Percentiles rank a stretch among this genome's conserved stretches.
Evolutionary conservation across 805 yeast genomes (phyloP).

Genomic region (Ogataea sp.): DNA sequence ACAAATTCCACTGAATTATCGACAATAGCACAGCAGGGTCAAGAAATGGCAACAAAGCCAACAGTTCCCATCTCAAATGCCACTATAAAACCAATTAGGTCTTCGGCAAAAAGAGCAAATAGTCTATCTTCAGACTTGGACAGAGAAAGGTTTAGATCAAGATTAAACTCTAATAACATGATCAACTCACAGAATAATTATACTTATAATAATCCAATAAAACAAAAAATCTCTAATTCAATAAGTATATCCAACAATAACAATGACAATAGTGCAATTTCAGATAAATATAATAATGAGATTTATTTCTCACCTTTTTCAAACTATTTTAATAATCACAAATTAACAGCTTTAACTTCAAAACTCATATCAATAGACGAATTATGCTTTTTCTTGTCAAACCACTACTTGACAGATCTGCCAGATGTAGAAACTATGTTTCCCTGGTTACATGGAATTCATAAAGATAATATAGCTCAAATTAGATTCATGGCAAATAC

Average conservation of each 20-base stretch:
- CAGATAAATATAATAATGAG: conserved; percentile 1
- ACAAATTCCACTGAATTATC: too few relatives aligned
- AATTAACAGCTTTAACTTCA: conserved; percentile 5
- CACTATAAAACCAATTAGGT: conserved; percentile 1
- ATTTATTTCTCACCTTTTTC: conserved; percentile 16
- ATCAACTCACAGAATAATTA: conserved; percentile 3
- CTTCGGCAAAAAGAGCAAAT: conserved; percentile 19
- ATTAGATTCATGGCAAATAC: conserved; percentile 30
- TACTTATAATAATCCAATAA: conserved; percentile 2
- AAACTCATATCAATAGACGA: conserved; percentile 20
- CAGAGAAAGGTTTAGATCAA: conserved; percentile 17
- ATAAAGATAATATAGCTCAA: conserved; percentile 47
- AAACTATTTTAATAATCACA: conserved; percentile 13
- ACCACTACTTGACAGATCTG: conserved; percentile 22
- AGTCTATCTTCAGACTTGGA: conserved; percentile 21
- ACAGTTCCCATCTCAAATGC: not conserved
- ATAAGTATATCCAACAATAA: not conserved
- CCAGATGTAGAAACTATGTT: conserved; percentile 68
- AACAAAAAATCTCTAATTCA: not conserved
- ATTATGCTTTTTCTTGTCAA: conserved; percentile 12
- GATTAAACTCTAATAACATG: conserved; percentile 13
- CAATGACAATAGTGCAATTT: not conserved
- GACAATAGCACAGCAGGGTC: too few relatives aligned
- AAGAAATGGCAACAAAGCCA: too few relatives aligned
- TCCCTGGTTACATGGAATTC: conserved; percentile 88